These are phyloP conservation scores for Candida nonsorbophila DNA, from an alignment of 805 yeast genomes.

Conservation along the genomic window DNA sequence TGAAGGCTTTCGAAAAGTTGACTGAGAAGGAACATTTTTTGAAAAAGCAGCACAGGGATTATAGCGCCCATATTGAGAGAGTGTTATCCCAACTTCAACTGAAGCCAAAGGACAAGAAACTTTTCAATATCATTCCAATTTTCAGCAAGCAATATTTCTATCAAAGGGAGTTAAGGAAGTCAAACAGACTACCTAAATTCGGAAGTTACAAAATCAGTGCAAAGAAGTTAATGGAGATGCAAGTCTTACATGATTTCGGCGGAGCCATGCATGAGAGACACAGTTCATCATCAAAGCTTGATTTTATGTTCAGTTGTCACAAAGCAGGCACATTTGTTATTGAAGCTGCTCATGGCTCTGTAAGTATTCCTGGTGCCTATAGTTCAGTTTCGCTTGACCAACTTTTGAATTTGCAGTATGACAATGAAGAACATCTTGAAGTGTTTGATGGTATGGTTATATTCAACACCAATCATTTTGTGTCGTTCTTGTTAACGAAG, in stretches of 20 bases:
- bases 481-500: conserved; percentile 66
- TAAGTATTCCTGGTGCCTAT: conserved; percentile 59
- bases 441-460: conserved; percentile 64
- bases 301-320: conserved; percentile 72
- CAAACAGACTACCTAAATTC: conserved; percentile 64
- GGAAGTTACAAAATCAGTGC: conserved; percentile 77
- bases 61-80: conserved; percentile 41
- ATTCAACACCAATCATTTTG: conserved; percentile 63
- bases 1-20: conserved; percentile 39
- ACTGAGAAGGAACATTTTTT: conserved; percentile 41
- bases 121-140: conserved; percentile 42
- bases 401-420: conserved; percentile 68
- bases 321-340: conserved; percentile 66
- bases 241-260: conserved; percentile 55
- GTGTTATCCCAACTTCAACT: conserved; percentile 40
- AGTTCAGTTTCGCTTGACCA: conserved; percentile 63
- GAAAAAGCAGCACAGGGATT: conserved; percentile 40
- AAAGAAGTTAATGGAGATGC: conserved; percentile 68
- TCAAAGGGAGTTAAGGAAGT: conserved; percentile 61
- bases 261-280: conserved; percentile 38
- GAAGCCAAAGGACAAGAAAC: conserved; percentile 42
- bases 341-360: conserved; percentile 68
- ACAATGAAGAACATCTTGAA: conserved; percentile 47
- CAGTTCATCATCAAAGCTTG: conserved; percentile 59
- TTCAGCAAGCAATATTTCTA: conserved; percentile 76